A percentile compares a stretch with the other conserved stretches of the same genome.
phyloP scores from a whole-genome alignment of 2,329 filamentous ascomycete genomes.

The Fusarium torreyae region DNA sequence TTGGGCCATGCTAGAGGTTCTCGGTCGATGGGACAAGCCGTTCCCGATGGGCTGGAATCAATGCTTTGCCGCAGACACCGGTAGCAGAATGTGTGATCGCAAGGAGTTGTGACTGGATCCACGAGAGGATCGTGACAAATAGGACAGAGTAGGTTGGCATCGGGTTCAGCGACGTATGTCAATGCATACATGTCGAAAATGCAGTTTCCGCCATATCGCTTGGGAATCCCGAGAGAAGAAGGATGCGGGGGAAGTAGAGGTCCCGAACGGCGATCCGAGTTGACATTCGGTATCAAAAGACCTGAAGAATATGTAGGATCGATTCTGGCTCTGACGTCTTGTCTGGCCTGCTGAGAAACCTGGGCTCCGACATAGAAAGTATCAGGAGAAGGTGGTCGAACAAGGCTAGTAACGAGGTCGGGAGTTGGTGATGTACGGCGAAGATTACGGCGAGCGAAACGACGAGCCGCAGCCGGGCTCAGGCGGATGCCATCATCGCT shows the following conservation, averaged over 20 bases:
- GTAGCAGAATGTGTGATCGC: constrained; percentile 77
- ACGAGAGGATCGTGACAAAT: constrained; percentile 74
- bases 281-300: constrained; percentile 42
- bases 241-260: constrained; percentile 56
- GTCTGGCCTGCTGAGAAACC: constrained; percentile 44
- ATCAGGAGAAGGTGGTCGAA: constrained; percentile 58
- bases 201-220: constrained; percentile 56
- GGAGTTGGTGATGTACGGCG: constrained; percentile 56
- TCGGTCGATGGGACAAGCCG: constrained; percentile 72
- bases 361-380: constrained; percentile 52
- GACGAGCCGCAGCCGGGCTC: constrained; percentile 55
- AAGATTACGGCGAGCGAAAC: constrained; percentile 56
- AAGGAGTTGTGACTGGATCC: constrained; percentile 72
- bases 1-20: constrained; percentile 58
- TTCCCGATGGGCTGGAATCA: constrained; percentile 57
- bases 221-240: constrained; percentile 58
- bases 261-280: constrained; percentile 52
- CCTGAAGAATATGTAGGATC: constrained; percentile 34
- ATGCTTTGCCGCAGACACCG: constrained; percentile 66
- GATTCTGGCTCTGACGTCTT: constrained; percentile 35
- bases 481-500: constrained; percentile 56
- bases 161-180: constrained; percentile 60
- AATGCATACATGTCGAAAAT: constrained; percentile 64
- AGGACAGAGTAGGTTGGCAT: constrained; percentile 66
- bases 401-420: constrained; percentile 59